Percentiles rank a stretch among this genome's conserved stretches.
Conservation (phyloP, 306 rosid genomes). For the Cucurbita ficifolia region DNA sequence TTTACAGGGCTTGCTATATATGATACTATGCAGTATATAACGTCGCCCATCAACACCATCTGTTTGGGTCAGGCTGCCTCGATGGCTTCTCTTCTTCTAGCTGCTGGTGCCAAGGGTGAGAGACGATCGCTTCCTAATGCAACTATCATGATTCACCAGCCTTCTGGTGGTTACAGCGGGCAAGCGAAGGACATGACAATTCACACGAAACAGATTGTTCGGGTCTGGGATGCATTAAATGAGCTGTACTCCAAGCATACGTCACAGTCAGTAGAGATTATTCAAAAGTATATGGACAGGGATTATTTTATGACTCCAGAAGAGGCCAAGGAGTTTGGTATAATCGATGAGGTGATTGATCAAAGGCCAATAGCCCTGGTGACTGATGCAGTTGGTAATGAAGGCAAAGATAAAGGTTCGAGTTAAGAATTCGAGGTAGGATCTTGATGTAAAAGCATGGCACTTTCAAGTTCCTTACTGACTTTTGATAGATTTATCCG, state of each 20-base stretch:
- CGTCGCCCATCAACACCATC: slow-evolving; percentile 69
- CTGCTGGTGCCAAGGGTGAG: slow-evolving; percentile 89
- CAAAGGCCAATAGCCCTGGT: slow-evolving; percentile 77
- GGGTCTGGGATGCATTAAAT: slow-evolving; percentile 70
- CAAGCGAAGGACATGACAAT: slow-evolving; percentile 88
- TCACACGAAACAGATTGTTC: slow-evolving; percentile 84
- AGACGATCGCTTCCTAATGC: slow-evolving; percentile 91
- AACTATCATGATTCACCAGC: slow-evolving; percentile 86
- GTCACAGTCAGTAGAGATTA: slow-evolving; percentile 38
- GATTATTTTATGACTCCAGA: slow-evolving; percentile 73
- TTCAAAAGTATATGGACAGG: slow-evolving; percentile 76
- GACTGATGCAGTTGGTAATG: slow-evolving; percentile 60
- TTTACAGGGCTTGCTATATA: slow-evolving; percentile 85
- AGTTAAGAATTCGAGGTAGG: background rate
- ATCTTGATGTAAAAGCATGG: background rate
- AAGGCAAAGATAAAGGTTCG: slow-evolving; percentile 45
- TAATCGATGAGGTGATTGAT: slow-evolving; percentile 88
- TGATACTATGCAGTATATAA: slow-evolving; percentile 94
- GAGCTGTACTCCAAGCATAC: slow-evolving; percentile 66
- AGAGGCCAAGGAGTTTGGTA: slow-evolving; percentile 84
- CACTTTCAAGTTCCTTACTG: background rate
- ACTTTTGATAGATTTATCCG: background rate
- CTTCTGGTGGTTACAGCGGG: slow-evolving; percentile 90
- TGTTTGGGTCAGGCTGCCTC: slow-evolving; percentile 98
- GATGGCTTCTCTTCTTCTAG: slow-evolving; percentile 85